Percentiles rank a stretch among this genome's conserved stretches.
Conservation (phyloP, 805 yeast species). For the Pichia ethanolica region DNA sequence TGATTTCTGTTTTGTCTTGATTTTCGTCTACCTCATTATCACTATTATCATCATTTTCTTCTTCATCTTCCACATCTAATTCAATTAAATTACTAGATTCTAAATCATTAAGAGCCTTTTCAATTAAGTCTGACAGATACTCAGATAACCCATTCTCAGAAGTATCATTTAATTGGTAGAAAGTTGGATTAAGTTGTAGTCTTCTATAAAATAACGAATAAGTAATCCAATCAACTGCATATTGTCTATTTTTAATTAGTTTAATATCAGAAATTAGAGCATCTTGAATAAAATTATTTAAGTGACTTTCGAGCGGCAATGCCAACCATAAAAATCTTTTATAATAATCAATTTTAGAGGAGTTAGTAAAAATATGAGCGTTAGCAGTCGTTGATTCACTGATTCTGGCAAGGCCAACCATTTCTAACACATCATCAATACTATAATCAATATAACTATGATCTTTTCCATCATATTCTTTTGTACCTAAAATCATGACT, state of each 20-base stretch:
- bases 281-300: constrained; percentile 56
- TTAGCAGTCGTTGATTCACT: constrained; percentile 28
- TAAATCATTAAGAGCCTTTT: constrained; percentile 58
- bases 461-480: constrained; percentile 63
- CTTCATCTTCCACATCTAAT: constrained; percentile 35
- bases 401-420: constrained; percentile 43
- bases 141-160: constrained; percentile 68
- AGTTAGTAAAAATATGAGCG: constrained; percentile 51
- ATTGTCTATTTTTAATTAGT: constrained; percentile 62
- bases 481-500: constrained; percentile 66
- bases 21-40: constrained; percentile 25
- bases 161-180: constrained; percentile 67
- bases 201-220: constrained; percentile 78
- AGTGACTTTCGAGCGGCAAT: constrained; percentile 75
- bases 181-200: constrained; percentile 76
- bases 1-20: constrained; percentile 34
- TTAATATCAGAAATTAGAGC: constrained; percentile 65
- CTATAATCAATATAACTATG: constrained; percentile 65
- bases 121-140: constrained; percentile 77
- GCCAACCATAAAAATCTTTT: constrained; percentile 65
- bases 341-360: constrained; percentile 53
- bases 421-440: constrained; percentile 54
- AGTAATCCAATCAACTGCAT: constrained; percentile 86
- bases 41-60: constrained; percentile 15
- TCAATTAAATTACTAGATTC: constrained; percentile 56